Base-by-base conservation (phyloP, 257 asterid genomes). In the Petrea volubilis region DNA sequence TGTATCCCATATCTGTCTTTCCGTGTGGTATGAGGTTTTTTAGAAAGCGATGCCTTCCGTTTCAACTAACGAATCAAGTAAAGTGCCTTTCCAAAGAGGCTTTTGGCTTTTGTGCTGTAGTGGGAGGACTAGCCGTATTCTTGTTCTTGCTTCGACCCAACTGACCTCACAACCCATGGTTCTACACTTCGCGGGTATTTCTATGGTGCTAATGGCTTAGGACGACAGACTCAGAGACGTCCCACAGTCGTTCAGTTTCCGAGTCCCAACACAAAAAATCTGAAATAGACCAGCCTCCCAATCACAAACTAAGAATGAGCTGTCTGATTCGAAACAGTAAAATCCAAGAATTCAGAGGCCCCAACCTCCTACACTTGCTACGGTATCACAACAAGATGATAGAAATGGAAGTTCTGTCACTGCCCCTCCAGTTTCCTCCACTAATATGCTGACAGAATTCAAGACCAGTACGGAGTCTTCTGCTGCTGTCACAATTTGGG, bases 101-200 rank as follows among this genome's bases (percentile, higher is more conserved):
- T 79, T 53, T 41, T 69, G 7, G 68, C 90, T 17, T 79, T 80
- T 55, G 70, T 28, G 79, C 78, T 72, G 81, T 75, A 25, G 79
- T 67, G 18, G 87, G 86, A 27, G 83, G 79, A 10, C 78, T 87
- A 58, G 84, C 87, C 40, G 51, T 81, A 63, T 83, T 83, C 63
- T 58, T 87, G 64, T 60, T 61, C 66, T 87, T 62, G 83, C 84
- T 61, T 87, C 91, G 3, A 75, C 94, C 24, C 17, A 73, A 41
- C 66, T 87, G 71, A 74, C 83, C 24, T 78, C 84, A 3, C 81
- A 74, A 21, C 88, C 86, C 23, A 33, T 81, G 87, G 85, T 17
- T 44, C 80, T 2, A 70, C 83, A 0, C 65, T 80, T 52, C 75
- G 76, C 36, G 79, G 78, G 47, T 79, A 80, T 55, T 67, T 84